phyloP scores from a whole-genome alignment of 2,329 filamentous ascomycete genomes.

The Penicillium griseofulvum region DNA sequence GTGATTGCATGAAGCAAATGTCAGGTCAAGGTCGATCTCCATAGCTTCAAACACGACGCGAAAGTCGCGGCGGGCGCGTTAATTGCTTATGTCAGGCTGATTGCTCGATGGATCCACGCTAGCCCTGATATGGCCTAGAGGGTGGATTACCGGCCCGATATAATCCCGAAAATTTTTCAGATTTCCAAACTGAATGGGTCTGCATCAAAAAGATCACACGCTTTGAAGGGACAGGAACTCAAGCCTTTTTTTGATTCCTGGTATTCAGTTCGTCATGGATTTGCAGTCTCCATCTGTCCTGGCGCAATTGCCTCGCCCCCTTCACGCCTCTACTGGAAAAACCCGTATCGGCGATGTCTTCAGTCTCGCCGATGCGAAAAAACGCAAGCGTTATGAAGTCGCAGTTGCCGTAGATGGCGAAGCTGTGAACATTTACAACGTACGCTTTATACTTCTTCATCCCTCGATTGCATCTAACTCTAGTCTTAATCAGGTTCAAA shows the following conservation, averaged over 20 bases:
- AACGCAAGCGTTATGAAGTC: conserved; percentile 62
- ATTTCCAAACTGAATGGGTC: conserved; percentile 22
- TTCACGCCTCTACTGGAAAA: conserved; percentile 41
- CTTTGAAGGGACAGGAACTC: conserved; percentile 13
- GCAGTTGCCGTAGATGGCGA: conserved; percentile 60
- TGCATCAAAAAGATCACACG: conserved; percentile 20
- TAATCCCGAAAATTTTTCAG: conserved; percentile 40
- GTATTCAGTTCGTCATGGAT: conserved; percentile 37
- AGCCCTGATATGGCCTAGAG: conserved; percentile 11
- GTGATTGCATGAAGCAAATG: not conserved
- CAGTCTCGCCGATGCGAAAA: conserved; percentile 55
- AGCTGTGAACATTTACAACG: conserved; percentile 62
- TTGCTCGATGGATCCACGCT: conserved; percentile 7
- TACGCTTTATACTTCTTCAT: conserved; percentile 31
- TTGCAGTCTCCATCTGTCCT: conserved; percentile 45
- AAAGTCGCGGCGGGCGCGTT: conserved; percentile 19
- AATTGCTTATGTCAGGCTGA: conserved; percentile 21
- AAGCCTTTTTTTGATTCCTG: conserved; percentile 5
- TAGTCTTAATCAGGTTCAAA: conserved; percentile 52
- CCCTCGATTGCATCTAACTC: conserved; percentile 3
- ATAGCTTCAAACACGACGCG: conserved; percentile 21
- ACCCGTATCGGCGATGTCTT: conserved; percentile 49
- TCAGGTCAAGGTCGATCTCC: not conserved
- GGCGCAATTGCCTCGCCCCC: conserved; percentile 47
- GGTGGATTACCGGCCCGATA: conserved; percentile 24